A percentile compares a stretch with the other conserved stretches of the same genome.
Evolutionary conservation across 2,329 filamentous ascomycete genomes (phyloP).

Genomic region (Albophoma yamanashiensis): DNA sequence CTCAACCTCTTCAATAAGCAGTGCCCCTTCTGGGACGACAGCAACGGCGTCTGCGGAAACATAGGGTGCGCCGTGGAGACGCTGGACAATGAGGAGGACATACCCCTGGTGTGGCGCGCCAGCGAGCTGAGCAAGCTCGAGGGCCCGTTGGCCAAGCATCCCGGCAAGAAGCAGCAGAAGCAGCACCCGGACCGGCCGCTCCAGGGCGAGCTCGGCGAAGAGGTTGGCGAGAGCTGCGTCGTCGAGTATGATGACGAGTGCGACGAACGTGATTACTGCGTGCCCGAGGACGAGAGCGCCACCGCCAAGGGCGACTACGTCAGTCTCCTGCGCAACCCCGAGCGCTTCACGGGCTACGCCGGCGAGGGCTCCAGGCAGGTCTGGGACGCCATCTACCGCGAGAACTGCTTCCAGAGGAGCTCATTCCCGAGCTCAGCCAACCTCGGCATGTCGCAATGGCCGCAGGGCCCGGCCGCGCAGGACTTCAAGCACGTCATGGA

Average conservation of each 20-base stretch:
- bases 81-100: constrained; percentile 88
- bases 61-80: constrained; percentile 94
- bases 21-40: constrained; percentile 94
- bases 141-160: constrained; percentile 84
- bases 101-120: constrained; percentile 83
- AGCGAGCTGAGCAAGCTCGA: constrained; percentile 87
- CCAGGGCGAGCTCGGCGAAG: constrained; percentile 70
- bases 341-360: constrained; percentile 89
- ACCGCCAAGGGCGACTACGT: constrained; percentile 91
- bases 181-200: constrained; percentile 65
- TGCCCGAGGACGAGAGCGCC: constrained; percentile 86
- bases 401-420: constrained; percentile 82
- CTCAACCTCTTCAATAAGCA: constrained; percentile 88
- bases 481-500: constrained; percentile 53
- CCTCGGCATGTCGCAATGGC: constrained; percentile 33
- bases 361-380: constrained; percentile 79
- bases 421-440: constrained; percentile 51
- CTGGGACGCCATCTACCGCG: constrained; percentile 93
- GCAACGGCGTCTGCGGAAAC: constrained; percentile 90
- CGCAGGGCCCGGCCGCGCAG: constrained; percentile 42
- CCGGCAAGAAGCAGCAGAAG: constrained; percentile 61
- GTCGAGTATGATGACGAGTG: constrained; percentile 97
- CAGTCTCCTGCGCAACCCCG: constrained; percentile 83
- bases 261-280: constrained; percentile 92
- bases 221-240: constrained; percentile 90